Conservation (phyloP, 75 land plant genomes). For the Pinus taeda region DNA sequence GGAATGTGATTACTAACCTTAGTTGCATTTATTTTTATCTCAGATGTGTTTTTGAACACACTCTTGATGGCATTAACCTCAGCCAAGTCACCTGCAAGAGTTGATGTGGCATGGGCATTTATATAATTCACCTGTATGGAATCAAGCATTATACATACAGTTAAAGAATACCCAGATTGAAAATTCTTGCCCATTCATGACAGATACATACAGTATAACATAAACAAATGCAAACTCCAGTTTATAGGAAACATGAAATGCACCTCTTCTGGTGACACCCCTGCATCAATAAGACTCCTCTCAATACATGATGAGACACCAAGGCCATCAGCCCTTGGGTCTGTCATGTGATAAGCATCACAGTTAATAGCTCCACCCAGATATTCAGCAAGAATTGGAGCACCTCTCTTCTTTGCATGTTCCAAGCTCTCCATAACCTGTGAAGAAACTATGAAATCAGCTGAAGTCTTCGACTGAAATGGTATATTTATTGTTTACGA, state of each 20-base stretch:
- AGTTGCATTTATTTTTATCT: constrained; percentile 83
- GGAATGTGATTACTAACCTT: constrained; percentile 44
- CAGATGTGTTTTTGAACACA: constrained; percentile 76
- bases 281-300: constrained; percentile 76
- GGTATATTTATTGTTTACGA: neutral
- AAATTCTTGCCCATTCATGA: neutral
- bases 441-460: neutral
- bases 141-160: neutral
- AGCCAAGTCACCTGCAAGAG: constrained; percentile 85
- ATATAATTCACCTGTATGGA: constrained; percentile 81
- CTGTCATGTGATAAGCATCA: constrained; percentile 94
- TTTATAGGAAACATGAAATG: neutral
- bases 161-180: neutral
- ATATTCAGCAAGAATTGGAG: constrained; percentile 82
- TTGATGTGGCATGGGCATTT: constrained; percentile 96
- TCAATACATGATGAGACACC: constrained; percentile 83
- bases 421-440: constrained; percentile 93
- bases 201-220: neutral
- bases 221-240: constrained; percentile 6
- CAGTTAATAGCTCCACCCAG: constrained; percentile 87
- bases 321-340: constrained; percentile 87
- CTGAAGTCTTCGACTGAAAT: neutral
- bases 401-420: constrained; percentile 90
- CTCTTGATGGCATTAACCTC: constrained; percentile 86
- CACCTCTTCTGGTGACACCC: constrained; percentile 89